Evolutionary conservation across 768 basidiomycete genomes (phyloP).

Genomic region (Boletus rex-veris): DNA sequence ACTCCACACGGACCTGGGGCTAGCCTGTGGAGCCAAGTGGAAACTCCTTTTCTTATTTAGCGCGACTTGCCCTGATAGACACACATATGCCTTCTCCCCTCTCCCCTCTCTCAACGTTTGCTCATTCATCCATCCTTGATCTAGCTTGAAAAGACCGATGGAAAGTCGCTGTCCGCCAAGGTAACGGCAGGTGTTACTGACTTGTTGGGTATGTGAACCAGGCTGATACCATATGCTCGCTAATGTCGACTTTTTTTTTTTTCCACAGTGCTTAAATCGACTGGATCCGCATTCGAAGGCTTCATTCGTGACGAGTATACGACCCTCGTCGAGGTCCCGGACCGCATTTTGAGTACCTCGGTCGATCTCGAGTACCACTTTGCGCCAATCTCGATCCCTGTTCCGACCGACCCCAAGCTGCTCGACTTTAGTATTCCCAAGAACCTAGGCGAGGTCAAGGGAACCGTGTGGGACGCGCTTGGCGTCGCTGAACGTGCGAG

Average conservation of each 20-base stretch:
- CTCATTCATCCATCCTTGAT: neutral
- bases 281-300: conserved; percentile 78
- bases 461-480: conserved; percentile 58
- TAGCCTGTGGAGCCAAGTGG: conserved; percentile 23
- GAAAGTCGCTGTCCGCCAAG: conserved; percentile 56
- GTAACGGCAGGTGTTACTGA: conserved; percentile 74
- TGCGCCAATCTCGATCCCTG: conserved; percentile 40
- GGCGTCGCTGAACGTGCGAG: conserved; percentile 52
- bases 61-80: neutral
- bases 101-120: neutral
- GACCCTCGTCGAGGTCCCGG: conserved; percentile 78
- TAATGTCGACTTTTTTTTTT: neutral
- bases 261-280: conserved; percentile 76
- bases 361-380: conserved; percentile 76
- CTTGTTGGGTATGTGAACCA: conserved; percentile 58
- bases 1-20: conserved; percentile 21
- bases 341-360: conserved; percentile 88
- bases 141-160: conserved; percentile 68
- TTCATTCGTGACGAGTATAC: conserved; percentile 87
- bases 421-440: conserved; percentile 46
- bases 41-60: conserved; percentile 14
- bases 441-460: conserved; percentile 34
- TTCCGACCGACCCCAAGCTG: conserved; percentile 51
- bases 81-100: neutral
- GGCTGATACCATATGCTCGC: neutral